Evolutionary conservation across 805 yeast genomes (phyloP), one percentile per base, ranked within the genome.

Genomic region (Candida schatavii): DNA sequence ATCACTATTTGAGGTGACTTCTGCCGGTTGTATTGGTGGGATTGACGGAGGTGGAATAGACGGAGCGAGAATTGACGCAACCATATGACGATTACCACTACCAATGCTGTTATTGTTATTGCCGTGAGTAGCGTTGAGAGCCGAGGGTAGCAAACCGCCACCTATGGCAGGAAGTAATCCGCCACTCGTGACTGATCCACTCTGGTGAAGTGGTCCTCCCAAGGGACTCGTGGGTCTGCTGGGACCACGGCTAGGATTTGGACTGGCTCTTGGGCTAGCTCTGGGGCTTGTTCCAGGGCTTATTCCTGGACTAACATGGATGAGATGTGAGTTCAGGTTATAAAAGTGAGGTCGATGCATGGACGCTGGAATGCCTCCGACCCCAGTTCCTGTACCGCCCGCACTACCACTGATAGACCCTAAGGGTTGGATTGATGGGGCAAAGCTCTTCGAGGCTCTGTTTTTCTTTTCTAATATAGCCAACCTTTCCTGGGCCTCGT

Each of bases 401-500:
- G 21, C 35, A 29, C 32, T 13, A 13, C 32, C 32, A 29, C 32
- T 29, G 11, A n/a, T n/a, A n/a, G n/a, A n/a, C 6, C 18, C 22
- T 17, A 22, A 20, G 7, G 40, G 28, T 18, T 22, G 17, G 19
- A 20, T 22, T 10, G 15, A n/a, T 6, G 13, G 19, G 20, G 28
- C 4, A n/a, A 35, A 35, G 21, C 18, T 31, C 19, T 21, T 61
- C 11, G 73, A 74, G 39, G 70, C 66, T 43, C 72, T 62, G 46
- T 72, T 74, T 52, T 79, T 70, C 57, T 83, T 80, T 39, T 81
- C 87, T 50, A 77, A 82, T 80, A 82, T 77, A 3, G 85, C 83
- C 45, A 85, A 62, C 39, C 91, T 67, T 56, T 84, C 89, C 53
- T 85, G 89, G 3, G 88, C 90, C 54, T 85, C 91, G 56, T 85